Percentiles rank a stretch among this genome's conserved stretches.
These are phyloP conservation scores for Cantharellus cinnabarinus DNA, from an alignment of 768 basidiomycete species.

Conservation along the genomic window DNA sequence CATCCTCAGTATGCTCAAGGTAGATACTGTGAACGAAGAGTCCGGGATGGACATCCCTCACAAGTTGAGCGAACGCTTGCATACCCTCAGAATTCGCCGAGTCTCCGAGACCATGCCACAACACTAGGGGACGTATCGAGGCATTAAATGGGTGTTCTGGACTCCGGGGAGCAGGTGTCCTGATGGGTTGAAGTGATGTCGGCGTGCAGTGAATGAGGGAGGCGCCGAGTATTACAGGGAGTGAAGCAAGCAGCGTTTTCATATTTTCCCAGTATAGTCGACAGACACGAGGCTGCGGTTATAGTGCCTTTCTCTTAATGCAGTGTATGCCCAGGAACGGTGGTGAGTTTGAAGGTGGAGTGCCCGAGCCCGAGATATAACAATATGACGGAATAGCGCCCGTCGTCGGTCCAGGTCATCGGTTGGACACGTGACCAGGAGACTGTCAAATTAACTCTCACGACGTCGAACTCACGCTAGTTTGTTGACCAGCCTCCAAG, in stretches of 20 bases:
- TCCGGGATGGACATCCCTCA: slow-evolving; percentile 46
- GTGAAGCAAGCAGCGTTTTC: not conserved
- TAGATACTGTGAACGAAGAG: slow-evolving; percentile 62
- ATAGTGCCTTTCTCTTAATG: not conserved
- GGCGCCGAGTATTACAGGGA: not conserved
- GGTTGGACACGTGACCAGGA: too few relatives aligned
- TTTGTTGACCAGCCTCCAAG: not conserved
- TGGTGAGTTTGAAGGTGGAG: too few relatives aligned
- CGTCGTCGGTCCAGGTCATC: too few relatives aligned
- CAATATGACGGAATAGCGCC: too few relatives aligned
- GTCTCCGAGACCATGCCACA: slow-evolving; percentile 75
- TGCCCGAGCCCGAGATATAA: too few relatives aligned
- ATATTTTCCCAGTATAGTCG: not conserved
- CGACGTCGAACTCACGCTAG: too few relatives aligned
- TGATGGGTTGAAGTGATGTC: not conserved
- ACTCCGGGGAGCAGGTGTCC: not conserved
- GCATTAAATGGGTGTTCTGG: not conserved
- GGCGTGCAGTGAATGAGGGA: not conserved
- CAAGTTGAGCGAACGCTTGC: slow-evolving; percentile 34
- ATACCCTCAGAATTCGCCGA: slow-evolving; percentile 55
- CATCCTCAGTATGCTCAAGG: slow-evolving; percentile 37
- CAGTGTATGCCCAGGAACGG: too few relatives aligned
- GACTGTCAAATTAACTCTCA: too few relatives aligned
- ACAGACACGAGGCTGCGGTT: not conserved
- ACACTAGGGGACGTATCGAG: slow-evolving; percentile 3